These are phyloP conservation scores for Boehmeria nivea DNA, from an alignment of 306 rosid species.

Conservation along the genomic window DNA sequence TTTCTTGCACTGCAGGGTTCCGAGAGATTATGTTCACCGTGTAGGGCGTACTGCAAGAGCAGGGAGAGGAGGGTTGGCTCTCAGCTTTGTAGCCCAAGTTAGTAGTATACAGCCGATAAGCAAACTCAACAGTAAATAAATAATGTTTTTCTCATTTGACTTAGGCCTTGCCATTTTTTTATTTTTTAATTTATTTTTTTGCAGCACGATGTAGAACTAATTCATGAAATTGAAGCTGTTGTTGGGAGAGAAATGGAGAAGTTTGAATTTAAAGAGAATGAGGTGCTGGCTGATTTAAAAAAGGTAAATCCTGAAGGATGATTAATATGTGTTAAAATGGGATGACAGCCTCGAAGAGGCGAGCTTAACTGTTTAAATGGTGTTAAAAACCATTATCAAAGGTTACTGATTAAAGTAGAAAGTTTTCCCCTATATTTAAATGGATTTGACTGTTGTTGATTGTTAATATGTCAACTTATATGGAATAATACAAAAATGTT, in stretches of 20 bases:
- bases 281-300: constrained; percentile 53
- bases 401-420: too few relatives aligned
- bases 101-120: constrained; percentile 2
- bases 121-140: background rate
- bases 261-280: constrained; percentile 66
- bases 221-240: constrained; percentile 61
- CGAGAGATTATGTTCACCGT: constrained; percentile 81
- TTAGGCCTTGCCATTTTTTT: background rate
- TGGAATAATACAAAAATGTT: too few relatives aligned
- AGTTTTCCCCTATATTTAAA: too few relatives aligned
- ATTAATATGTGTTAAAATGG: background rate
- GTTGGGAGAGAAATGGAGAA: constrained; percentile 55
- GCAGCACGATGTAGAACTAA: constrained; percentile 69
- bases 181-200: constrained; percentile 2
- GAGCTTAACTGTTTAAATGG: too few relatives aligned
- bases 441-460: background rate
- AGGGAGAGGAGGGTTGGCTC: constrained; percentile 79
- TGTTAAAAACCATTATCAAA: too few relatives aligned
- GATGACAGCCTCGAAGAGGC: background rate
- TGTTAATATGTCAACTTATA: too few relatives aligned
- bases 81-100: constrained; percentile 71
- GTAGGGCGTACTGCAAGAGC: constrained; percentile 97
- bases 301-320: constrained; percentile 34
- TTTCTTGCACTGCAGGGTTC: constrained; percentile 42
- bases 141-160: background rate